These are phyloP conservation scores for Blastobotrys petasosporus DNA, from an alignment of 1,139 yeast species.

Conservation along the genomic window DNA sequence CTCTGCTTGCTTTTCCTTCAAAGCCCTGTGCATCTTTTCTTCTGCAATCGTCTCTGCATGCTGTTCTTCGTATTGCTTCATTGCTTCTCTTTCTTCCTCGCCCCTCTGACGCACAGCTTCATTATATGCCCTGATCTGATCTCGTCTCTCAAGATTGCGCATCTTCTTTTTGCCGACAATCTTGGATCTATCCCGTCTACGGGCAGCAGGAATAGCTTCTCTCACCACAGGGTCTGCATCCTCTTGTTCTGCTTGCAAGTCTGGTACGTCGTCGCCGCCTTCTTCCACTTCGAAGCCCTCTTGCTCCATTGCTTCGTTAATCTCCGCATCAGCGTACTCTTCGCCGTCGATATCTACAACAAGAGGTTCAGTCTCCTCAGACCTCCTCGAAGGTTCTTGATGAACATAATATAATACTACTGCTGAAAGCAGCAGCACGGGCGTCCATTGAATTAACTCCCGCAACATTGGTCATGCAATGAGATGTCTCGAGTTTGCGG, in stretches of 20 bases:
- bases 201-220: background rate
- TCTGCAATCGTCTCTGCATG: constrained; percentile 30
- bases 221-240: background rate
- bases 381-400: constrained; percentile 1
- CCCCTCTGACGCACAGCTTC: constrained; percentile 31
- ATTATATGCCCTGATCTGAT: constrained; percentile 30
- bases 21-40: constrained; percentile 22
- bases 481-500: too few species aligned
- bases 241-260: constrained; percentile 8
- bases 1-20: constrained; percentile 10
- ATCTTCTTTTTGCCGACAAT: constrained; percentile 33
- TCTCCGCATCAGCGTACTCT: constrained; percentile 7
- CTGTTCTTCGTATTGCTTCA: constrained; percentile 23
- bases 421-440: constrained; percentile 9
- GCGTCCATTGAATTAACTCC: constrained; percentile 14
- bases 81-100: constrained; percentile 23
- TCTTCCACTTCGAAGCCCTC: constrained; percentile 10
- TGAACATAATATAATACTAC: constrained; percentile 6
- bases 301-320: constrained; percentile 8
- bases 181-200: constrained; percentile 13
- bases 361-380: background rate
- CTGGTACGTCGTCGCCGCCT: constrained; percentile 10
- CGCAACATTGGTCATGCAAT: constrained; percentile 6
- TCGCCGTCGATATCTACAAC: background rate
- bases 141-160: constrained; percentile 29